A percentile compares a stretch with the other conserved stretches of the same genome.
Conservation (phyloP, 2,329 filamentous ascomycete genomes). For the Xylariaceae sp. region DNA sequence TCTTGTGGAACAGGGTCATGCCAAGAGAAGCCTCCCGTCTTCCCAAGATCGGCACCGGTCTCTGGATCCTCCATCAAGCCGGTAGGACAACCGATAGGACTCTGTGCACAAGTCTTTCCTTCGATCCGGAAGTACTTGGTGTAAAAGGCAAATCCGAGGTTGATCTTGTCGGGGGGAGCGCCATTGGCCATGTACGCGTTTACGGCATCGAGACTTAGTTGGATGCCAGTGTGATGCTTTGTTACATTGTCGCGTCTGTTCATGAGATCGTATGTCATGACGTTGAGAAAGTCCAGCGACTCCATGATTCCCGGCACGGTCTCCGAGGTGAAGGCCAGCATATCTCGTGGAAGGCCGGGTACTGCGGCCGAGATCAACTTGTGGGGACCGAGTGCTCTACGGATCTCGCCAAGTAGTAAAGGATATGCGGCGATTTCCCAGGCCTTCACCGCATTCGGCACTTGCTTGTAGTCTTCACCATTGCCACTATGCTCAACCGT, state of each 20-base stretch:
- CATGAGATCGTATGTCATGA: constrained; percentile 70
- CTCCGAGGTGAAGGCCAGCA: constrained; percentile 59
- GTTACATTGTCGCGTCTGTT: constrained; percentile 65
- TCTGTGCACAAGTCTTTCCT: constrained; percentile 38
- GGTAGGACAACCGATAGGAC: constrained; percentile 54
- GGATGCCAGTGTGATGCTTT: constrained; percentile 57
- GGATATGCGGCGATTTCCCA: constrained; percentile 60
- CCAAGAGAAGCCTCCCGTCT: constrained; percentile 31
- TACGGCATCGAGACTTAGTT: constrained; percentile 49
- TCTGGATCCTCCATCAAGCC: constrained; percentile 54
- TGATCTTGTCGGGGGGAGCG: constrained; percentile 50
- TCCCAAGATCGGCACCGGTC: constrained; percentile 54
- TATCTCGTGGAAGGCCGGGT: constrained; percentile 56
- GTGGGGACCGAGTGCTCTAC: constrained; percentile 49
- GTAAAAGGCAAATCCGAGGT: constrained; percentile 65
- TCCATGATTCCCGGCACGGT: constrained; percentile 55
- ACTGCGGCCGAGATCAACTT: constrained; percentile 64
- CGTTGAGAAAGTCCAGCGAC: constrained; percentile 60
- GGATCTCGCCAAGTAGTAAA: constrained; percentile 53
- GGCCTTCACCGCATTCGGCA: constrained; percentile 53
- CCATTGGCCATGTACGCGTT: constrained; percentile 56
- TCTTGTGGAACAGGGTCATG: constrained; percentile 28
- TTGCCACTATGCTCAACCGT: constrained; percentile 47
- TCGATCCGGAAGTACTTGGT: constrained; percentile 60
- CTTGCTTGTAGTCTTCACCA: constrained; percentile 60